Evolutionary conservation across 2,329 filamentous ascomycete species (phyloP).

Genomic region (Fusarium veterinarium): DNA sequence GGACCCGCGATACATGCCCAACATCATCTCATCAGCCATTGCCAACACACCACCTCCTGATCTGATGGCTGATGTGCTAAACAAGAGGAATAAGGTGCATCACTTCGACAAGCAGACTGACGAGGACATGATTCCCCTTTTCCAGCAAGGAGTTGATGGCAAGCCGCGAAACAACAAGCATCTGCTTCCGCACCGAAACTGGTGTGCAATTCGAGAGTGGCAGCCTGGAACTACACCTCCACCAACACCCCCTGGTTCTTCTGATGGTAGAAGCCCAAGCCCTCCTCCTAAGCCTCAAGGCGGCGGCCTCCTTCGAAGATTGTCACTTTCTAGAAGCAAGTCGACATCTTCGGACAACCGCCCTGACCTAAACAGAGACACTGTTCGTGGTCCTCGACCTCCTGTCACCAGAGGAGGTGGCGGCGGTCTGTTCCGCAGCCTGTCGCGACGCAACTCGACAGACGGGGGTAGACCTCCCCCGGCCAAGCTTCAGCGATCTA

Average conservation of each 20-base stretch:
- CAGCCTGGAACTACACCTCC: constrained; percentile 80
- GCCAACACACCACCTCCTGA: constrained; percentile 91
- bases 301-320: constrained; percentile 58
- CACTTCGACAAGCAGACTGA: constrained; percentile 83
- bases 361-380: constrained; percentile 53
- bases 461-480: constrained; percentile 50
- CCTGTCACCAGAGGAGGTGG: constrained; percentile 57
- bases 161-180: constrained; percentile 92
- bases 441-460: constrained; percentile 52
- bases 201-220: constrained; percentile 92
- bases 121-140: constrained; percentile 96
- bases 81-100: constrained; percentile 88
- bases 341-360: constrained; percentile 51
- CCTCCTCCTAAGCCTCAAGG: constrained; percentile 49
- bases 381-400: constrained; percentile 58
- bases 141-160: constrained; percentile 87
- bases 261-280: constrained; percentile 57
- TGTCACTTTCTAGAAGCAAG: constrained; percentile 55
- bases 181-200: constrained; percentile 90
- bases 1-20: constrained; percentile 97
- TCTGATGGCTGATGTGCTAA: constrained; percentile 88
- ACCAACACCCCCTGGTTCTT: constrained; percentile 69
- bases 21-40: constrained; percentile 93
- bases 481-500: constrained; percentile 63
- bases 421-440: constrained; percentile 59